phyloP scores from a whole-genome alignment of 345 rosid genomes.

The Cochlearia excelsa region DNA sequence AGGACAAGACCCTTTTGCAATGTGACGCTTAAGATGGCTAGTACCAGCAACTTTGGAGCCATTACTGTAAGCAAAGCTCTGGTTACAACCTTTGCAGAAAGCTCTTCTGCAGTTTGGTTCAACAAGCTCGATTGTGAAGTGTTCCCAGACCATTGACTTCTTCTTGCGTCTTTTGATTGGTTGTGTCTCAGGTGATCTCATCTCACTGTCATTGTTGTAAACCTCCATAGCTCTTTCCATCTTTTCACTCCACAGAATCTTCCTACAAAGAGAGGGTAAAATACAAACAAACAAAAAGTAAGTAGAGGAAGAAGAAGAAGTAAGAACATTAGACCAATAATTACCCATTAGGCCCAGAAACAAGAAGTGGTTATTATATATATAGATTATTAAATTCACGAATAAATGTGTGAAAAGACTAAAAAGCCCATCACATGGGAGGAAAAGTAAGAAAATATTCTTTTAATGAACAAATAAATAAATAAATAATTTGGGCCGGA shows the following conservation, averaged over 20 bases:
- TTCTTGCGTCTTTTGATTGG: constrained; percentile 38
- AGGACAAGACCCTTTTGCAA: constrained; percentile 83
- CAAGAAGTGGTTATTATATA: too few species aligned
- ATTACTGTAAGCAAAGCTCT: constrained; percentile 95
- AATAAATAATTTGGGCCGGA: constrained; percentile 3
- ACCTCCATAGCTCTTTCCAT: constrained; percentile 29
- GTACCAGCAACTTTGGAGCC: constrained; percentile 95
- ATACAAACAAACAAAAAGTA: not conserved
- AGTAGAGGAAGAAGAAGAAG: too few species aligned
- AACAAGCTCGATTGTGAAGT: constrained; percentile 71
- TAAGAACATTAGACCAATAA: too few species aligned
- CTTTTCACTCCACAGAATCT: not conserved
- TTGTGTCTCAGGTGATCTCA: constrained; percentile 25
- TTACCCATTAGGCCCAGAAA: too few species aligned
- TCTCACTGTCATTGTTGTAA: constrained; percentile 27
- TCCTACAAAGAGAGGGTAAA: not conserved
- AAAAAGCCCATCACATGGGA: too few species aligned
- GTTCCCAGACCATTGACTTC: constrained; percentile 94
- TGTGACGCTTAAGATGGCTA: constrained; percentile 91
- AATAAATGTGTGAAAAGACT: too few species aligned
- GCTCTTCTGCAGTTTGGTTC: constrained; percentile 80
- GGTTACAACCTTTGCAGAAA: constrained; percentile 87
- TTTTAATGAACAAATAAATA: too few species aligned
- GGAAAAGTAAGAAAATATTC: too few species aligned
- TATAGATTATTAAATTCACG: too few species aligned